Evolutionary conservation across 2,329 filamentous ascomycete genomes (phyloP), one percentile per base, ranked within the genome.

Genomic region (Colletotrichum cereale): DNA sequence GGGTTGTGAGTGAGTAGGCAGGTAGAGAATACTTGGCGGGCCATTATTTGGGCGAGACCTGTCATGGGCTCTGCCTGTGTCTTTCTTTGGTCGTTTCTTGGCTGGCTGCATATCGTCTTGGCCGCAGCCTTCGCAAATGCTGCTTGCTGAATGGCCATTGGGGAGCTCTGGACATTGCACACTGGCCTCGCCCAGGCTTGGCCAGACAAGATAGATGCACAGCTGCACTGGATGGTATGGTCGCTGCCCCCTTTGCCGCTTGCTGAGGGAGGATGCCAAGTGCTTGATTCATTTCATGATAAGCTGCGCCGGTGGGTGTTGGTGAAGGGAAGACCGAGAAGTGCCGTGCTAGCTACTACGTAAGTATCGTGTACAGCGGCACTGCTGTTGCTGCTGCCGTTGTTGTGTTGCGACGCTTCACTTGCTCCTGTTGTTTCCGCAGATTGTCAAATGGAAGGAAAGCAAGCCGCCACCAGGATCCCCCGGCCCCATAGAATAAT

Each of bases 61-160:
- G 21, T 26, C 24, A 24, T 34, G 21, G 21, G 5, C 14, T 29
- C 10, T 50, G 21, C 24, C 5, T 58, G 67, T 63, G 58, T 63
- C 50, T 52, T 44, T 63, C 50, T 52, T 44, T 60, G 47, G 63
- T 71, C 40, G 48, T n/a, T 68, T 55, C 58, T 71, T 71, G 68
- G 68, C 68, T 71, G 68, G 68, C 68, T 68, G 65, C 65, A 38
- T 58, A 63, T 58, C 26, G 58, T 71, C 68, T 68, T 68, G 68
- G 65, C 68, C n/a, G 65, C 65, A 60, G 55, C 65, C 38, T 18
- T 71, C 65, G 65, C 58, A 44, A 63, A 60, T 58, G 36, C 57
- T 50, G 58, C 26, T 31, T 47, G 56, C 63, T 56, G 56, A 71
- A 57, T 71, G 62, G 67, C 26, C 62, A 34, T 24, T 21, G 24